Conservation (phyloP, 768 basidiomycete species). For the Trametes villosa region DNA sequence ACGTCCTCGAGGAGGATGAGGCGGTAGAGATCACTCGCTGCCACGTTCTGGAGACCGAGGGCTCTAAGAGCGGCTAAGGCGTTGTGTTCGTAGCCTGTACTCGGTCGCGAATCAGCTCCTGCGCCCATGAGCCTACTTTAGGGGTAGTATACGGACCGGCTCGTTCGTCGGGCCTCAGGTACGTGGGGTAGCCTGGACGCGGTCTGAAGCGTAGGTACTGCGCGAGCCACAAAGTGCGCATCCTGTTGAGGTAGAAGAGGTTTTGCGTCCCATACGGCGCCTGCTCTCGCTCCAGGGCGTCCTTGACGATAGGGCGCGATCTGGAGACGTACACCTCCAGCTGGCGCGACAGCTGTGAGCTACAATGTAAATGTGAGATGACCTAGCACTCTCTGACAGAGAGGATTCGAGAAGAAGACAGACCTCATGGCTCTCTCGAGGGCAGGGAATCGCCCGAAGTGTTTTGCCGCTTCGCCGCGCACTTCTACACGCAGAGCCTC, state of each 20-base stretch:
- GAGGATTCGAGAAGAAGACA: constrained; percentile 9
- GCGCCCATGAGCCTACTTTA: too few species aligned
- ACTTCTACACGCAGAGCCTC: constrained; percentile 37
- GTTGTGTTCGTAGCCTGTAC: background rate
- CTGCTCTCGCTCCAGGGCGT: constrained; percentile 44
- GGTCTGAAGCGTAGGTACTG: constrained; percentile 21
- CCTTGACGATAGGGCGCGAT: constrained; percentile 34
- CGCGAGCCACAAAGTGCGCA: constrained; percentile 27
- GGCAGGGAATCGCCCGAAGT: constrained; percentile 46
- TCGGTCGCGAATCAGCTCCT: too few species aligned
- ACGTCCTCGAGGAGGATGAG: constrained; percentile 48
- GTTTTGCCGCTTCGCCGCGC: constrained; percentile 25
- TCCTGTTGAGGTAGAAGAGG: constrained; percentile 26
- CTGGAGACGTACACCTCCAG: constrained; percentile 34
- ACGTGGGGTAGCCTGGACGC: background rate
- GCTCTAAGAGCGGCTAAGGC: background rate
- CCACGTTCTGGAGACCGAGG: background rate
- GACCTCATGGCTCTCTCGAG: constrained; percentile 44
- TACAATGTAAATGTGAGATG: too few species aligned
- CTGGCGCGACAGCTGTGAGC: constrained; percentile 34
- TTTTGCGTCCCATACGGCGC: constrained; percentile 45
- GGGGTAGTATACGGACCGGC: too few species aligned
- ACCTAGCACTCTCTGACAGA: background rate
- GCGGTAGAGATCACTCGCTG: constrained; percentile 43
- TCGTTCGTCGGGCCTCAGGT: too few species aligned